Evolutionary conservation across 1,284 basidiomycete genomes (phyloP), one percentile per base, ranked within the genome.

Genomic region (Erythrobasidium hasegawianum): DNA sequence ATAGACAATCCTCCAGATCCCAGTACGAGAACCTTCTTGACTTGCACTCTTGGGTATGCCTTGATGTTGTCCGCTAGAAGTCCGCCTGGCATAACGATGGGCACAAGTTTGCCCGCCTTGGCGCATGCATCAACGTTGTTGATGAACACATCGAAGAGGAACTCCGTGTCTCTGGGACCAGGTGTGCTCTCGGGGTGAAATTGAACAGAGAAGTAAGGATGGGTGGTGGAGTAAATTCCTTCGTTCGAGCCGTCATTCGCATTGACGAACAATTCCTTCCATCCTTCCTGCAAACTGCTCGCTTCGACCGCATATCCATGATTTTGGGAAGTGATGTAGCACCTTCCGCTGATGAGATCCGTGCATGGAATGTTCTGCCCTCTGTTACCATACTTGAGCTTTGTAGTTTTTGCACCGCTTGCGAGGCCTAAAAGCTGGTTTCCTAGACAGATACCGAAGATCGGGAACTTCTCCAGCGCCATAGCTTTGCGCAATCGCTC

Each of bases 331-430:
- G 96, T 98, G 80, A 98, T 97, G 79, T 97, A 98, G 81, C 96
- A 98, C 67, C 96, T 84, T 39, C 95, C 96, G 60, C 89, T 92
- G 66, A 96, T 84, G 49, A 88, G 84, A 78, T 95, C 90, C 40
- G 91, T 97, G 79, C 95, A 98, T 2, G 96, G 96, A 75, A 98
- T 91, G 80, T 99, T 99, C 78, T 97, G 93, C 11, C 96, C 96
- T 72, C 96, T 90, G 78, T 98, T 98, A 64, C 96, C 96, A 78
- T 97, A 98, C 82, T 97, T 97, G 90, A 98, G 97, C 80, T 98
- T 98, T 56, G 88, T 89, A 8, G 96, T 98, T 69, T 83, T 84
- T 9, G 93, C 95, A 54, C 96, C 96, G 3, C 90, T 89, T 45
- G 96, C 96, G 64, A 97, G 85, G 4, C 94, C 92, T 69, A 99